Evolutionary conservation across 2,329 filamentous ascomycete species (phyloP).

Genomic region (Paecilomyces dactylethromorphus): DNA sequence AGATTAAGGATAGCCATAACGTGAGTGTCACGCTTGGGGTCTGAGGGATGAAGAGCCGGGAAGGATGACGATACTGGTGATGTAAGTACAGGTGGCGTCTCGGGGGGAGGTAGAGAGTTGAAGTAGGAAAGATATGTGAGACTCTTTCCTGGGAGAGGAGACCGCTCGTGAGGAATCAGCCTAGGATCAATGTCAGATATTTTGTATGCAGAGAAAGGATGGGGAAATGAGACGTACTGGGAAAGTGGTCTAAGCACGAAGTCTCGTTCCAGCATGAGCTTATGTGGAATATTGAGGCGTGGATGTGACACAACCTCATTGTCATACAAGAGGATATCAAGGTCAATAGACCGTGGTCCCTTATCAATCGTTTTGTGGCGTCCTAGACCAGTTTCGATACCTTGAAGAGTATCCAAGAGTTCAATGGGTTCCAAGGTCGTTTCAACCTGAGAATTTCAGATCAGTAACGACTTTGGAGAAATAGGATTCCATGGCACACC

Average conservation of each 20-base stretch:
- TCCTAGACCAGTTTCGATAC: conserved; percentile 73
- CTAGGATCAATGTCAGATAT: conserved; percentile 17
- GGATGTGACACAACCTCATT: conserved; percentile 59
- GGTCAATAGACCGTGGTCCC: conserved; percentile 86
- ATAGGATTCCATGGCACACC: conserved; percentile 47
- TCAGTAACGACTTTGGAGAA: conserved; percentile 2
- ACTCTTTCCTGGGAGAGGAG: conserved; percentile 21
- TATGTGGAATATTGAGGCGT: conserved; percentile 77
- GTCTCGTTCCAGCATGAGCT: conserved; percentile 78
- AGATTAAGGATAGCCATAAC: conserved; percentile 94
- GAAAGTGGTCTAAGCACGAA: conserved; percentile 86
- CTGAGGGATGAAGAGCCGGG: conserved; percentile 53
- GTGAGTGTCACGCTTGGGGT: conserved; percentile 55
- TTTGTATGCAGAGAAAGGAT: conserved; percentile 1
- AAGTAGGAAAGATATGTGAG: conserved; percentile 29
- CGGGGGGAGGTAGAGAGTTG: conserved; percentile 25
- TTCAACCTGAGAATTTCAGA: conserved; percentile 56
- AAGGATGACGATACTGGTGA: conserved; percentile 31
- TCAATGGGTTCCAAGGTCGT: conserved; percentile 68
- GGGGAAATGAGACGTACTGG: conserved; percentile 26
- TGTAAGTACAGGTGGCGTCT: conserved; percentile 31
- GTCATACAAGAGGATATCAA: conserved; percentile 84
- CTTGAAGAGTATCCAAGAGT: conserved; percentile 73
- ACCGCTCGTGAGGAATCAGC: conserved; percentile 34
- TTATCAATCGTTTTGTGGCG: conserved; percentile 84